These are phyloP conservation scores for Balakata baccata DNA, from an alignment of 345 rosid species.

Conservation along the genomic window DNA sequence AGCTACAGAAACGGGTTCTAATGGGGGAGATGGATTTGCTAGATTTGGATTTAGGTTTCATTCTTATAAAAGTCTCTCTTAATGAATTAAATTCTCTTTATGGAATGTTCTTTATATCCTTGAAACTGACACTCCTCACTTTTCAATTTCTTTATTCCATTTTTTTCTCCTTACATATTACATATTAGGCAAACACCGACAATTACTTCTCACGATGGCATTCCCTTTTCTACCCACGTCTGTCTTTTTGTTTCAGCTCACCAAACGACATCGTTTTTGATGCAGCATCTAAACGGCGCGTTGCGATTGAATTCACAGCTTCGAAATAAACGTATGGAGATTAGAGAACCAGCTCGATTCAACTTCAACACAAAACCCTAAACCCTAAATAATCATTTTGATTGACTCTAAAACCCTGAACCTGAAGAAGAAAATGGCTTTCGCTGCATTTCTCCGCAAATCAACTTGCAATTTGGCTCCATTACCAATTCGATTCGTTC, in stretches of 20 bases:
- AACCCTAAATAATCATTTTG: background rate
- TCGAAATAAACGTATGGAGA: background rate
- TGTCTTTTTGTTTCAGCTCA: background rate
- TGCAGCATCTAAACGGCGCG: background rate
- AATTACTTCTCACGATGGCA: background rate
- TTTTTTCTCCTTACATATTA: background rate
- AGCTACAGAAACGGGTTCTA: background rate
- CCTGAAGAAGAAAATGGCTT: slow-evolving; percentile 33
- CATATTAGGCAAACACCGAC: background rate
- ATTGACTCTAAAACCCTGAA: slow-evolving; percentile 2
- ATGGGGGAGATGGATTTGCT: background rate
- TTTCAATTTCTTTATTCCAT: background rate
- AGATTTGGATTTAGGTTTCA: slow-evolving; percentile 7
- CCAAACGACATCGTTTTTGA: background rate
- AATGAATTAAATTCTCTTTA: background rate
- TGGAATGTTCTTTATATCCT: slow-evolving; percentile 6
- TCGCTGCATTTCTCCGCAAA: slow-evolving; percentile 42
- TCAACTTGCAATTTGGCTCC: slow-evolving; percentile 42
- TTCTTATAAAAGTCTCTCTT: slow-evolving; percentile 1
- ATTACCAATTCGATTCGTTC: slow-evolving; percentile 39
- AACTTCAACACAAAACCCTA: background rate
- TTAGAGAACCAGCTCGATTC: background rate
- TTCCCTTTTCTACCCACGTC: background rate
- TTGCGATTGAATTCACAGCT: background rate
- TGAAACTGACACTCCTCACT: background rate